Conservation (phyloP, 164 flowering plant species). For the Akebia trifoliata region DNA sequence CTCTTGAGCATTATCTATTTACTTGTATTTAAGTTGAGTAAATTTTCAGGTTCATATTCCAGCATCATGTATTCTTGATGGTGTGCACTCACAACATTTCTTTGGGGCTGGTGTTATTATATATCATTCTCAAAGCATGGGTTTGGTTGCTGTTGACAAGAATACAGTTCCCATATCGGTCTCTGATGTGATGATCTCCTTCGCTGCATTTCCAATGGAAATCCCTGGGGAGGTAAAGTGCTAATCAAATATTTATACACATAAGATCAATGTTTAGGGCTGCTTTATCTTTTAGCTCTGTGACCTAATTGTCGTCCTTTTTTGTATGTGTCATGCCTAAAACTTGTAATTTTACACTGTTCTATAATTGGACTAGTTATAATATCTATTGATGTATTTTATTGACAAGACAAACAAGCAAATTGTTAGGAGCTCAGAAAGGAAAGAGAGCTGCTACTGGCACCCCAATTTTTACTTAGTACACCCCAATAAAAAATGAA, state of each 20-base stretch:
- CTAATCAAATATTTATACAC: background rate
- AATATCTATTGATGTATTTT: too few species aligned
- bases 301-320: too few species aligned
- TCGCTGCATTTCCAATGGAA: constrained; percentile 95
- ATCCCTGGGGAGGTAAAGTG: constrained; percentile 86
- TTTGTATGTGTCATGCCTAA: too few species aligned
- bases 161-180: constrained; percentile 87
- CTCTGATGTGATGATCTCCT: constrained; percentile 93
- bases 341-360: too few species aligned
- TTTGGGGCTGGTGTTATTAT: constrained; percentile 91
- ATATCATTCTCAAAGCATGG: constrained; percentile 75
- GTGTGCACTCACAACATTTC: constrained; percentile 91
- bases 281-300: too few species aligned
- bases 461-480: too few species aligned
- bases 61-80: constrained; percentile 90
- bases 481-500: too few species aligned
- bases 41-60: constrained; percentile 89
- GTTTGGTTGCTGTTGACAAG: constrained; percentile 79
- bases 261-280: background rate
- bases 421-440: too few species aligned
- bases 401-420: too few species aligned
- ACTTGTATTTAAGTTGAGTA: background rate
- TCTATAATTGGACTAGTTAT: too few species aligned
- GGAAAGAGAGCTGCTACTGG: too few species aligned
- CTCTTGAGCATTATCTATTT: too few species aligned